Conservation (phyloP, 805 yeast species). For the Wickerhamomyces bisporus region DNA sequence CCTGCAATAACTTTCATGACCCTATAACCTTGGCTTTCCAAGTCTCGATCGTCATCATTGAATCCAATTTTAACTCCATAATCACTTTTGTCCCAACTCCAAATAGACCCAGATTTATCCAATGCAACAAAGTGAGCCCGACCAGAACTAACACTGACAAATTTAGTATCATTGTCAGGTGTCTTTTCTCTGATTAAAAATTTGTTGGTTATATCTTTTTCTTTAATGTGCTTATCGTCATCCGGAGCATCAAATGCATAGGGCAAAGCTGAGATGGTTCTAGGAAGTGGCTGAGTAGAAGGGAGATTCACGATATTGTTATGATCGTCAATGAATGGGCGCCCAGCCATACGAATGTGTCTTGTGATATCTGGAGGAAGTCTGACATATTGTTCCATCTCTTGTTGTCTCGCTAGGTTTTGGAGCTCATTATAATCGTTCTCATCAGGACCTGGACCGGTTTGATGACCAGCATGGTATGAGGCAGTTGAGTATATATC, state of each 20-base stretch:
- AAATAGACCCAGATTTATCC: constrained; percentile 42
- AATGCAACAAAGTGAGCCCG: constrained; percentile 60
- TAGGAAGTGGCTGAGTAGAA: too few relatives aligned
- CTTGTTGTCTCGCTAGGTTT: constrained; percentile 9
- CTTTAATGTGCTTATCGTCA: constrained; percentile 2
- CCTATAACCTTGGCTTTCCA: constrained; percentile 28
- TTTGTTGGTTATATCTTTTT: constrained; percentile 4
- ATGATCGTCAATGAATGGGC: too few relatives aligned
- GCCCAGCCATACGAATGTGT: too few relatives aligned
- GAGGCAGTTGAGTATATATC: constrained; percentile 48
- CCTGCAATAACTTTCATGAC: constrained; percentile 55
- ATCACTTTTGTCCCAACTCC: constrained; percentile 54
- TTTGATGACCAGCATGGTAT: constrained; percentile 34
- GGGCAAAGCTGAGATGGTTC: too few relatives aligned
- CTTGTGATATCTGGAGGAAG: background rate
- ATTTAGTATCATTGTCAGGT: constrained; percentile 22
- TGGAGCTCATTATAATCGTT: constrained; percentile 27
- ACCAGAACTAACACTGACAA: constrained; percentile 54
- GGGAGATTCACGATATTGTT: too few relatives aligned
- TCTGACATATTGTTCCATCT: background rate
- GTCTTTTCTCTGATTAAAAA: constrained; percentile 17
- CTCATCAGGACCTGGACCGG: constrained; percentile 36
- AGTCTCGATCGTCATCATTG: constrained; percentile 19
- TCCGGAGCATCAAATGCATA: background rate
- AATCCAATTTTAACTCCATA: constrained; percentile 43